A percentile compares a stretch with the other conserved stretches of the same genome.
Evolutionary conservation across 371 early-diverging fungal genomes (phyloP).

Genomic region (Saksenaea oblongispora): DNA sequence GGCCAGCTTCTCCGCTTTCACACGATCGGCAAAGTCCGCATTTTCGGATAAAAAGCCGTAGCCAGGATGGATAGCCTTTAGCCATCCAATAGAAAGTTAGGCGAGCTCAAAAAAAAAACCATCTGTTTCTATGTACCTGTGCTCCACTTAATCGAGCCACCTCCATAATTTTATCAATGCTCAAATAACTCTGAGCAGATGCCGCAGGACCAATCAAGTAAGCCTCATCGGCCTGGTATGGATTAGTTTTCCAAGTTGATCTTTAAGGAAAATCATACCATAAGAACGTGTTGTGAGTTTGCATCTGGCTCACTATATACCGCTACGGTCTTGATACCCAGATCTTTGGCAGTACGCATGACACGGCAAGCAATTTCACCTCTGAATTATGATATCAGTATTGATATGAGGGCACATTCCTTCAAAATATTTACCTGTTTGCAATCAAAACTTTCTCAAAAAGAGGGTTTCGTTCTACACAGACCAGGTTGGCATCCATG

Average conservation of each 20-base stretch:
- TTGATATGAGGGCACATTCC: neutral
- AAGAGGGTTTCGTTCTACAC: conserved; percentile 63
- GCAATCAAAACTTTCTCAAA: conserved; percentile 90
- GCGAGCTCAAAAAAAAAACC: neutral
- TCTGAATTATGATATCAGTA: conserved; percentile 25
- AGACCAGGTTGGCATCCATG: neutral
- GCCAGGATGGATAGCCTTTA: conserved; percentile 90
- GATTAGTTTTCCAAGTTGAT: neutral
- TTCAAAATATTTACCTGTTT: conserved; percentile 59
- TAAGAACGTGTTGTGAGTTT: conserved; percentile 77
- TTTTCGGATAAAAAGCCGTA: conserved; percentile 98
- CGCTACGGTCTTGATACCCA: conserved; percentile 95
- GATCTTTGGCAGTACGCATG: conserved; percentile 80
- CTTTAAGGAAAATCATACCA: conserved; percentile 42
- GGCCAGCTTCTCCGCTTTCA: conserved; percentile 61
- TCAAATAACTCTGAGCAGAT: conserved; percentile 84
- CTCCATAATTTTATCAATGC: conserved; percentile 82
- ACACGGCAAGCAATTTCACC: conserved; percentile 93
- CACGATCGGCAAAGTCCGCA: conserved; percentile 81
- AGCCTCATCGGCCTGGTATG: conserved; percentile 87
- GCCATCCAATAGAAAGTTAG: neutral
- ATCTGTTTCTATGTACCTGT: conserved; percentile 53
- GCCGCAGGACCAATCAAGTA: conserved; percentile 89
- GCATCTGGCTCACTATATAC: conserved; percentile 94
- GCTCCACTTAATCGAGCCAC: conserved; percentile 83